These are phyloP conservation scores for Tulasnella sp. DNA, from an alignment of 768 basidiomycete species.

Conservation along the genomic window DNA sequence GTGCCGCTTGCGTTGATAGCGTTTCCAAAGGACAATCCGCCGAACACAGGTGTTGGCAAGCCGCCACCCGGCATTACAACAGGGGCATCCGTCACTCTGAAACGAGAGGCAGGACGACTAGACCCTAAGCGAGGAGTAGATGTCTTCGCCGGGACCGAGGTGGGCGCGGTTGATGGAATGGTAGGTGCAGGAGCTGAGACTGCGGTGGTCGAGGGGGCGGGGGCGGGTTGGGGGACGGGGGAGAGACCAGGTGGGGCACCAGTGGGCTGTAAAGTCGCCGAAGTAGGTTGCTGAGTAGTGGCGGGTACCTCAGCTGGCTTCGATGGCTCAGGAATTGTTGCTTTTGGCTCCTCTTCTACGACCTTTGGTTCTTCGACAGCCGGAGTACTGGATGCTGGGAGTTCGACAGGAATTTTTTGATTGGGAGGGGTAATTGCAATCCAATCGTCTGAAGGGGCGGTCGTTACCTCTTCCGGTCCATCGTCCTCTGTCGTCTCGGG, in stretches of 20 bases:
- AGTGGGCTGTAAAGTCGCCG: conserved; percentile 11
- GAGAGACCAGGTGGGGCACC: conserved; percentile 18
- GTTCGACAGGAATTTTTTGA: conserved; percentile 3
- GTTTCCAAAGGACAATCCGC: conserved; percentile 6
- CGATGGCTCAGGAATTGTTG: conserved; percentile 16
- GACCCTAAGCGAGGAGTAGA: conserved; percentile 38
- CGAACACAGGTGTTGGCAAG: conserved; percentile 1
- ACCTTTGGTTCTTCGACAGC: not conserved
- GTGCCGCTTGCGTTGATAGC: not conserved
- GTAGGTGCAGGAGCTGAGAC: conserved; percentile 17
- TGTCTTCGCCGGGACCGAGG: conserved; percentile 21
- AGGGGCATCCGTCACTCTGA: conserved; percentile 65
- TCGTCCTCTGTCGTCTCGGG: not conserved
- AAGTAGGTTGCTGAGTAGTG: conserved; percentile 15
- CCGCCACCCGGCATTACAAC: conserved; percentile 54
- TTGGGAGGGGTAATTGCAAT: conserved; percentile 7
- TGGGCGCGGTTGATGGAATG: conserved; percentile 21
- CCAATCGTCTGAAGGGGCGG: conserved; percentile 9
- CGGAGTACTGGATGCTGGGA: not conserved
- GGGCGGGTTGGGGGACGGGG: conserved; percentile 18
- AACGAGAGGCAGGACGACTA: conserved; percentile 44
- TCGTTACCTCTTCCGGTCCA: conserved; percentile 7
- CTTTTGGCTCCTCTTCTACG: not conserved
- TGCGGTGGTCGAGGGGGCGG: conserved; percentile 18
- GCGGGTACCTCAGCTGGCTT: conserved; percentile 17